phyloP scores from a whole-genome alignment of 2,329 filamentous ascomycete species.

The Fusarium anthophilum region DNA sequence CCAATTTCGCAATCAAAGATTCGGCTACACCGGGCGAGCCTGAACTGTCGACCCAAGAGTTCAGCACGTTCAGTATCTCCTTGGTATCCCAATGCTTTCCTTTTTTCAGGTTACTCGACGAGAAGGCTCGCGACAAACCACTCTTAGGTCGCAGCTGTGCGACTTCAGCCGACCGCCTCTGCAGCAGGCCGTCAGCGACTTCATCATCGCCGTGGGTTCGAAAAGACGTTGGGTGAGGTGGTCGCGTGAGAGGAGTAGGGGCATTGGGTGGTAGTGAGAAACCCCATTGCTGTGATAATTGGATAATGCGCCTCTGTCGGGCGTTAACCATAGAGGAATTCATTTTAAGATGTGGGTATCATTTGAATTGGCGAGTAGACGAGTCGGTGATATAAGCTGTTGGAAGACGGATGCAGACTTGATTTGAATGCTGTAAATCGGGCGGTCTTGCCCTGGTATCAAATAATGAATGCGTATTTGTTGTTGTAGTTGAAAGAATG shows the following conservation, averaged over 20 bases:
- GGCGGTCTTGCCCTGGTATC: neutral
- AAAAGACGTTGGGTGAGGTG: slow-evolving; percentile 54
- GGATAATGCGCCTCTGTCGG: slow-evolving; percentile 58
- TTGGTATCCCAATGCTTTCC: slow-evolving; percentile 62
- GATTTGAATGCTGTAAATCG: neutral
- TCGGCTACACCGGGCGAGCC: slow-evolving; percentile 66
- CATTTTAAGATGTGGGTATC: slow-evolving; percentile 39
- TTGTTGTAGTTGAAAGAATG: slow-evolving; percentile 4
- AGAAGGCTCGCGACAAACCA: slow-evolving; percentile 52
- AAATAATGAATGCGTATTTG: neutral
- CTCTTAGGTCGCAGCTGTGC: slow-evolving; percentile 51
- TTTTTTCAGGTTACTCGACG: slow-evolving; percentile 52
- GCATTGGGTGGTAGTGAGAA: slow-evolving; percentile 52
- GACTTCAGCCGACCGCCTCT: slow-evolving; percentile 52
- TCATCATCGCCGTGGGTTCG: slow-evolving; percentile 60
- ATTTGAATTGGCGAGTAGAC: slow-evolving; percentile 10
- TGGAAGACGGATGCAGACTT: neutral
- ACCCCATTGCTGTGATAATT: slow-evolving; percentile 61
- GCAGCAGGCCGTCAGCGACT: slow-evolving; percentile 64
- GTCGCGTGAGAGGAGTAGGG: slow-evolving; percentile 53
- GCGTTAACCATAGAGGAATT: slow-evolving; percentile 46
- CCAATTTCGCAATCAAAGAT: slow-evolving; percentile 61
- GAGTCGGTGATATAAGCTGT: neutral
- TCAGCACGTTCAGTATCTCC: slow-evolving; percentile 62
- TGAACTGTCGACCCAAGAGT: slow-evolving; percentile 57